Evolutionary conservation across 345 rosid species (phyloP), one percentile per base, ranked within the genome.

Genomic region (Triadica sebifera): DNA sequence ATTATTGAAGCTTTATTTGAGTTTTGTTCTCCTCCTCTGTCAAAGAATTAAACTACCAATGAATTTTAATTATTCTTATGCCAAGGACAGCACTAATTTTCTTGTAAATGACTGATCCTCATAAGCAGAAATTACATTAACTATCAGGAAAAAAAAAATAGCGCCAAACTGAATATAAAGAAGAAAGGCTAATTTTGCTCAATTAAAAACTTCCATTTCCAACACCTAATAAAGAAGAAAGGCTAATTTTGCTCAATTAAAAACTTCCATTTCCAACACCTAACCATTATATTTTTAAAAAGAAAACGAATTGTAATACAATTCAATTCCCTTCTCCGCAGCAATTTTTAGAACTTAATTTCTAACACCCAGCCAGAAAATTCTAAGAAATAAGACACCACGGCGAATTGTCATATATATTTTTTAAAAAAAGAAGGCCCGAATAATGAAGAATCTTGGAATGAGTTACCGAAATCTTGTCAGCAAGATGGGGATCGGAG

Each of bases 401-500:
- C 7, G 0, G 11, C 11, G 4, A 51, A 12, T 12, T 51, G 2
- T n/a, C n/a, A n/a, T n/a, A n/a, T n/a, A n/a, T n/a, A 12, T 3
- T 0, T 52, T 52, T 9, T 52, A 38, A 41, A 25, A 65, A 24
- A 8, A 17, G 4, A 13, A 4, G 19, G 7, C n/a, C n/a, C n/a
- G 1, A 52, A 52, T n/a, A 13, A 4, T 52, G 56, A 52, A 52
- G 20, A 15, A 41, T 41, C 7, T 41, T 41, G 10, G 10, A 43
- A 7, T 1, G 47, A 43, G 47, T 37, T 79, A 92, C 98, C 87
- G 88, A 83, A 75, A 94, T 89, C 57, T 85, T 92, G 37, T 92
- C 93, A 38, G 95, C 89, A 65, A 92, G 93, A 63, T 72, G 84
- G 60, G 89, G 93, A 85, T 94, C 97, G 24, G 92, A 75, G 75